Evolutionary conservation across 176 grass and related monocot species (phyloP).

Genomic region (Tillandsia fasciculata): DNA sequence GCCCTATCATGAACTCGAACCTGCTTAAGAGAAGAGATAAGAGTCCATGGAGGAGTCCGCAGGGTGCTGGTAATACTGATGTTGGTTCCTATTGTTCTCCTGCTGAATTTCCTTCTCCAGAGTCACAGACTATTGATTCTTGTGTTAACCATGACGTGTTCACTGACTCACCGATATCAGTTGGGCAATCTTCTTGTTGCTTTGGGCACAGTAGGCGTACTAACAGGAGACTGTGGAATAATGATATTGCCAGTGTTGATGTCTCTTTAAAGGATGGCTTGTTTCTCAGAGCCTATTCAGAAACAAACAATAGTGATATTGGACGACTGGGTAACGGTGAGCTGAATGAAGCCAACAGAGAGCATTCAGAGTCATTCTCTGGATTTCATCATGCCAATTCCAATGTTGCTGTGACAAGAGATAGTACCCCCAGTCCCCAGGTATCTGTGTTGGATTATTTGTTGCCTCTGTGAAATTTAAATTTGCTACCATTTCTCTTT

Average conservation of each 20-base stretch:
- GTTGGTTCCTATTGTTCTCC: background rate
- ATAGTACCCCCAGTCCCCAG: conserved; percentile 52
- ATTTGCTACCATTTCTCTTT: background rate
- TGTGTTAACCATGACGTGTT: conserved; percentile 45
- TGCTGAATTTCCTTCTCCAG: conserved; percentile 43
- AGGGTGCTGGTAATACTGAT: background rate
- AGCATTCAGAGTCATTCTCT: conserved; percentile 39
- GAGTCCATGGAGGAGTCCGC: conserved; percentile 46
- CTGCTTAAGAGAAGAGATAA: conserved; percentile 35
- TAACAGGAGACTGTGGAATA: conserved; percentile 66
- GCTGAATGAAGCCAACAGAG: conserved; percentile 29
- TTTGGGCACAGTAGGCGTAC: conserved; percentile 34
- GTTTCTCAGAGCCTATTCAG: conserved; percentile 44
- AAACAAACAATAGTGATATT: conserved; percentile 28
- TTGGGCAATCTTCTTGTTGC: conserved; percentile 56
- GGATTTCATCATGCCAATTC: conserved; percentile 45
- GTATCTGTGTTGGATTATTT: conserved; percentile 22
- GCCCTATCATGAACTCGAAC: conserved; percentile 43
- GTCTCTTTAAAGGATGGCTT: conserved; percentile 89
- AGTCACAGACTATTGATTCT: conserved; percentile 72
- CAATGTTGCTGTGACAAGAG: conserved; percentile 13
- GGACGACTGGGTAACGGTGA: conserved; percentile 38
- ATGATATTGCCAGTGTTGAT: conserved; percentile 47
- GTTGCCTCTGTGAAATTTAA: background rate
- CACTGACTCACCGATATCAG: conserved; percentile 43